phyloP scores from a whole-genome alignment of 2,329 filamentous ascomycete species.

The Trichoderma sp. region DNA sequence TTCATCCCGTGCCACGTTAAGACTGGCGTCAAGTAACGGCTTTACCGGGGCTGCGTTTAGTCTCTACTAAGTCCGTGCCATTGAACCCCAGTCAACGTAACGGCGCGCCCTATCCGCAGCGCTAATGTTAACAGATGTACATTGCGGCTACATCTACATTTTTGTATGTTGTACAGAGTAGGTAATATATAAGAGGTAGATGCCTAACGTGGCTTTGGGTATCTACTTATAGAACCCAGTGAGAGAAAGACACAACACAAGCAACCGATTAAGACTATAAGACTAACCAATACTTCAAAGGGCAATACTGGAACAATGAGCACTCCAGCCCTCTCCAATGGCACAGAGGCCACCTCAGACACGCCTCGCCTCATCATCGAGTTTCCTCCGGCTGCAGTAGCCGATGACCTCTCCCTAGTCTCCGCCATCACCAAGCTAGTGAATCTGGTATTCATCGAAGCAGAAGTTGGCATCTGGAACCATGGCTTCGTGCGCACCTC shows the following conservation, averaged over 20 bases:
- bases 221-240: too few relatives aligned
- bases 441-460: constrained; percentile 28
- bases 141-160: background rate
- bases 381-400: constrained; percentile 23
- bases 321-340: background rate
- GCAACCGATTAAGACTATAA: too few relatives aligned
- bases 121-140: background rate
- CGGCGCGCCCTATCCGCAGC: background rate
- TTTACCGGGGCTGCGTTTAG: background rate
- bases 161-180: background rate
- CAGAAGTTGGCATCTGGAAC: constrained; percentile 29
- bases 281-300: background rate
- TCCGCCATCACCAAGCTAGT: constrained; percentile 25
- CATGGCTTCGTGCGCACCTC: constrained; percentile 29
- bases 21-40: background rate
- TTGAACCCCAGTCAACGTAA: background rate
- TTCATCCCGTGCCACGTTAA: background rate
- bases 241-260: background rate
- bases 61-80: background rate
- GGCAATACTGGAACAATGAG: background rate
- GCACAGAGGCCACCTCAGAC: background rate
- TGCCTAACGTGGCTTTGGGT: background rate
- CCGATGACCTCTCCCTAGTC: constrained; percentile 23
- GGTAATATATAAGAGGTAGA: background rate
- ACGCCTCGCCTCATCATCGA: constrained; percentile 21